Conservation (phyloP, 148 eudicot species). For the Polygonum maritimum region DNA sequence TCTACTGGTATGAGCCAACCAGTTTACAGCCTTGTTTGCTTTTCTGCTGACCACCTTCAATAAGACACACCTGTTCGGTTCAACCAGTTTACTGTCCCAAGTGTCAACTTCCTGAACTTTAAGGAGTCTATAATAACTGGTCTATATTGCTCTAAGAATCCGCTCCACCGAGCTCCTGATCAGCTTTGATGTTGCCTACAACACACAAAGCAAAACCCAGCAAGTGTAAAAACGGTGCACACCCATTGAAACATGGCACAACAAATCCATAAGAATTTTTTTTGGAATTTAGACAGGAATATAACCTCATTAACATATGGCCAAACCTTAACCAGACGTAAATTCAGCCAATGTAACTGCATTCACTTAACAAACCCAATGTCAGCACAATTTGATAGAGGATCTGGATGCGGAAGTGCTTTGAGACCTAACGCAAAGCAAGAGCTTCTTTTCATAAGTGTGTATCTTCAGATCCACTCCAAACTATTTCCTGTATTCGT, state of each 20-base stretch:
- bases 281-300: neutral
- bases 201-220: neutral
- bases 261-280: neutral
- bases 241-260: neutral
- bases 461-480: neutral
- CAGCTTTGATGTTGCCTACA: constrained; percentile 79
- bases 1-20: too few relatives aligned
- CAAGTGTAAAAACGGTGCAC: neutral
- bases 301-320: constrained; percentile 72
- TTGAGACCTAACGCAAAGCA: too few relatives aligned
- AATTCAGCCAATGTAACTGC: constrained; percentile 81
- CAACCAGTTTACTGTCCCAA: too few relatives aligned
- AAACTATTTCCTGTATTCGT: neutral
- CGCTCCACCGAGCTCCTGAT: constrained; percentile 72
- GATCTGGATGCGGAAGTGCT: too few relatives aligned
- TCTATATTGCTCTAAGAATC: constrained; percentile 73
- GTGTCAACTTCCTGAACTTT: constrained; percentile 69
- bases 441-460: too few relatives aligned
- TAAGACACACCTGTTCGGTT: too few relatives aligned
- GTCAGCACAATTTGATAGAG: neutral
- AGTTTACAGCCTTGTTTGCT: too few relatives aligned
- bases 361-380: constrained; percentile 6
- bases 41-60: too few relatives aligned
- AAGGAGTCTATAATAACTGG: constrained; percentile 60
- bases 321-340: constrained; percentile 72